These are phyloP conservation scores for Ustilago bromivora DNA, from an alignment of 1,284 basidiomycete genomes.

Conservation along the genomic window DNA sequence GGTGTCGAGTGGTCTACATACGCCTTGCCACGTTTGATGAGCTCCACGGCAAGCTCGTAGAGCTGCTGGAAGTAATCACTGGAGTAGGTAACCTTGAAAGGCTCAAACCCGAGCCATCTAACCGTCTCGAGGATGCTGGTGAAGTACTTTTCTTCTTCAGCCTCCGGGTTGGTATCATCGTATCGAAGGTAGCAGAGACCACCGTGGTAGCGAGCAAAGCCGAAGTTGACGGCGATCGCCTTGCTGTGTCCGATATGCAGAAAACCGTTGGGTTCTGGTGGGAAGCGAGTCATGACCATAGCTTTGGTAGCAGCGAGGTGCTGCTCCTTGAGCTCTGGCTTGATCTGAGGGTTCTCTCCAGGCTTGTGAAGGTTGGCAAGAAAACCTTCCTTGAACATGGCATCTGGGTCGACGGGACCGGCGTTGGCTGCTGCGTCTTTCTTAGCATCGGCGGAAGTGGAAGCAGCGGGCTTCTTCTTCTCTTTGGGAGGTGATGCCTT, in stretches of 20 bases:
- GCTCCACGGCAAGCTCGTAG: conserved; percentile 88
- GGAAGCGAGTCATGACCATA: conserved; percentile 93
- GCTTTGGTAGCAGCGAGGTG: conserved; percentile 87
- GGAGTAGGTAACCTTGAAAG: conserved; percentile 99
- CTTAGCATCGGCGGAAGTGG: conserved; percentile 35
- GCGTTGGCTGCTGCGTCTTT: conserved; percentile 27
- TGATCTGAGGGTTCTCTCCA: conserved; percentile 91
- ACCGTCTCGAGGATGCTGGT: conserved; percentile 95
- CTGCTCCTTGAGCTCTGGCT: conserved; percentile 80
- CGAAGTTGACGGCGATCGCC: conserved; percentile 98
- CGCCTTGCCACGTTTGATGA: conserved; percentile 89
- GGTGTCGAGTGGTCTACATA: conserved; percentile 97
- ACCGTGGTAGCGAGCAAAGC: conserved; percentile 90
- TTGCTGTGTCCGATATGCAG: conserved; percentile 96
- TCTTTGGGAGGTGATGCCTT: conserved; percentile 74
- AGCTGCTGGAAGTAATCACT: conserved; percentile 95
- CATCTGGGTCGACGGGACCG: conserved; percentile 70
- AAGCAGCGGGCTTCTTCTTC: conserved; percentile 53
- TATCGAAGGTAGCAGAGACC: conserved; percentile 94
- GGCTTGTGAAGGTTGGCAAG: conserved; percentile 92
- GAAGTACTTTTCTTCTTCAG: conserved; percentile 95
- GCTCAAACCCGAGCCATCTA: conserved; percentile 97
- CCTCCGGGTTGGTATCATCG: conserved; percentile 98
- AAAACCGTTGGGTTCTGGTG: conserved; percentile 97
- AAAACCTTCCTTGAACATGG: conserved; percentile 95